Base-by-base conservation (phyloP, 257 asterid genomes). In the Solanum pimpinellifolium region DNA sequence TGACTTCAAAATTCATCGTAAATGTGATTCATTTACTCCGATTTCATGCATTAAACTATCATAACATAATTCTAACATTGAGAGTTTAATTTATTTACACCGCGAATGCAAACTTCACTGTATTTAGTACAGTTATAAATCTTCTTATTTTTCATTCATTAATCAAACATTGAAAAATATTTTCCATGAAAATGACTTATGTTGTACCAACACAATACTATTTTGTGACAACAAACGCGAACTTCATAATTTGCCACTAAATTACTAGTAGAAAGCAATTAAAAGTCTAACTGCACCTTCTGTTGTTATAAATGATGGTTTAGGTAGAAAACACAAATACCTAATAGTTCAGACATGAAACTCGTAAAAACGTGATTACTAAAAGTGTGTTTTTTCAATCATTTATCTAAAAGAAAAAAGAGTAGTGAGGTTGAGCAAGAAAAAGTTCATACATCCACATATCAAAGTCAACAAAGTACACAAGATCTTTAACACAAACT, bases 351-450 rank as follows among this genome's bases (percentile, higher is more conserved):
- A 12, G 9, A 66, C 2, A 12, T 68, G 39, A 7, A 68, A 68
- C 11, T 68, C 11, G 11, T 33, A 68, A 68, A 13, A 6, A 68
- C 0, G 4, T 68, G 16, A 65, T 11, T 11, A 65, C 33, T n/a
- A 1, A 0, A 60, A 8, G 25, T 21, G n/a, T 56, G 1, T 56
- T 20, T 20, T 7, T 7, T 7, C 2, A 1, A 59, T 59, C 1
- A 56, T 56, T 18, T n/a, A 25, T 65, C 9, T n/a, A 12, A 11
- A 65, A 11, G 3, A 49, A 15, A 49, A 2, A 49, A 16, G 65
- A 56, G 3, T 7, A 56, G 18, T 18, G 65, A 65, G 35, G 42
- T 41, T 6, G 33, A 41, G 62, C 84, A 44, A 78, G 84, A 78
- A 81, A 80, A 80, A 29, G 7, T 29, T 80, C 11, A 47, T 27